Evolutionary conservation across 805 yeast genomes (phyloP), one percentile per base, ranked within the genome.

Genomic region (Candida orba): DNA sequence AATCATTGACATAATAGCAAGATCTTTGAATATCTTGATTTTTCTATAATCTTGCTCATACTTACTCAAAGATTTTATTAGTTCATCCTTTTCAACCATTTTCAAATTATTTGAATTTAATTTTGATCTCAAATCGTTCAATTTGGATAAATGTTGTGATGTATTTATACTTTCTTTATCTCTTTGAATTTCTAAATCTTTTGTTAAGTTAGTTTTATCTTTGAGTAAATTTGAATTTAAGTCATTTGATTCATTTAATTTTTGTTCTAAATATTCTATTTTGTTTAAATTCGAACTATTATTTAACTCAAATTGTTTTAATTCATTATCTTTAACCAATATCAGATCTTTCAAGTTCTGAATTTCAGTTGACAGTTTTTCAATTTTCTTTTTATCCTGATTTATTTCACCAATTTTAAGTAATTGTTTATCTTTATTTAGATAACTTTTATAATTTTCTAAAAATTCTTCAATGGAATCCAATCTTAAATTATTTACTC

Each of bases 401-500:
- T 37, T 37, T 4, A 31, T 12, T 23, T 41, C 43, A 6, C 36
- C 30, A n/a, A 25, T 17, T 17, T 41, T 35, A 10, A 35, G n/a
- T 33, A 43, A 22, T 10, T 38, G 40, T 27, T 41, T 35, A 29
- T 45, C 50, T 14, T 38, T 38, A 10, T 32, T 39, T 22, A 52
- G 18, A 24, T 48, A 44, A 15, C 37, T 32, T 34, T 64, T 72
- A 52, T 79, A 84, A 46, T 70, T 72, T 36, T 63, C 62, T 46
- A 84, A 58, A 51, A 81, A 83, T 22, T 62, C 65, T 31, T 76
- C 78, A 35, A 84, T 64, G 10, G 81, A 71, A 37, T 66, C 65
- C 42, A 83, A 58, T 45, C 78, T 71, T 49, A 75, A 67, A 50
- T 72, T 78, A 52, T 83, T 84, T 41, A 78, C 68, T 51, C 75